Evolutionary conservation across 2,329 filamentous ascomycete genomes (phyloP), one percentile per base, ranked within the genome.

Genomic region (Lasiodiplodia sp.): DNA sequence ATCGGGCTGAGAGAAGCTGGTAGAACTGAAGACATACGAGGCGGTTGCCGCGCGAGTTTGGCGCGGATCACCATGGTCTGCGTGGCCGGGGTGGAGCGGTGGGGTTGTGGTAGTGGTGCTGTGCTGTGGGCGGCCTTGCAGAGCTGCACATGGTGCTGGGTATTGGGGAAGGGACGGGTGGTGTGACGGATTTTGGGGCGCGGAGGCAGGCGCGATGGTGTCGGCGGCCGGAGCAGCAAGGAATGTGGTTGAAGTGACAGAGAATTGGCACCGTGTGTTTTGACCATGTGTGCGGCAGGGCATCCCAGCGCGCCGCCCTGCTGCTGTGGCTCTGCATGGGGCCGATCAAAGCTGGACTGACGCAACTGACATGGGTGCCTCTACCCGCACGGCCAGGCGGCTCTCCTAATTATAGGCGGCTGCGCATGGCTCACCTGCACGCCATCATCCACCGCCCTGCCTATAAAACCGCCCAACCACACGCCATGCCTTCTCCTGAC

Each of bases 141-240:
- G 63, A 71, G 73, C 74, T 72, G 73, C 75, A 70, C 21, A 70
- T 69, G 69, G 66, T 60, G 69, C 68, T 73, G 58, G 16, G 25
- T n/a, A 25, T 28, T 8, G 40, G 28, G 28, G 44, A n/a, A 38
- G 44, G 21, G n/a, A 23, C 18, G 12, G 37, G 60, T 64, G 60
- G 60, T 64, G 60, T 64, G 60, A 64, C 58, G 44, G 58, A 34
- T 25, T 40, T 60, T 60, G 57, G 58, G 56, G 58, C 58, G 58
- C 38, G 38, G 28, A 37, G 44, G 57, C 8, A 64, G 44, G 60
- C 60, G 60, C 60, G 60, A 64, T 64, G 60, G 60, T 60, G 55
- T 60, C 56, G 56, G 56, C 56, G 56, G 56, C 56, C 56, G 56
- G 56, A 49, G 44, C 44, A 47, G 44, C 60, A 64, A 64, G 60